phyloP scores from a whole-genome alignment of 805 yeast genomes.

The Yamadazyma sp. region DNA sequence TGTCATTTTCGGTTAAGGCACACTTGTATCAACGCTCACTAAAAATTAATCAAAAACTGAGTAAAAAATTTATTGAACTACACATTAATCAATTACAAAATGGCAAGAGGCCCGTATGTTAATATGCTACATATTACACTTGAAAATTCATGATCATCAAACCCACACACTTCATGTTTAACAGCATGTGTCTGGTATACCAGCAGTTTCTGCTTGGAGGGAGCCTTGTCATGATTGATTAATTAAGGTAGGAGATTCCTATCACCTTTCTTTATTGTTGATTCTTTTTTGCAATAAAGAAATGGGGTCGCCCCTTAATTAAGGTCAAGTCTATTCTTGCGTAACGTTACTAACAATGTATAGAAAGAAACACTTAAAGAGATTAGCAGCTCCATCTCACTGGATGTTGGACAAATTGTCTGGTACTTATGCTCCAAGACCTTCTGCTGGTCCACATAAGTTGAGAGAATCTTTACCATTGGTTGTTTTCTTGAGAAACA shows the following conservation, averaged over 20 bases:
- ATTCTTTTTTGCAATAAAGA: no score
- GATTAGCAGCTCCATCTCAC: constrained; percentile 99
- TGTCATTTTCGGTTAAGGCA: no score
- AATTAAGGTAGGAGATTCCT: constrained; percentile 13
- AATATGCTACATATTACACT: constrained; percentile 4
- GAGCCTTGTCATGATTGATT: constrained; percentile 51
- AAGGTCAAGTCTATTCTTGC: constrained; percentile 4
- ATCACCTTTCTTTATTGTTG: constrained; percentile 2
- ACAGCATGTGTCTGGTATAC: constrained; percentile 12
- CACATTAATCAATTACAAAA: constrained; percentile 22
- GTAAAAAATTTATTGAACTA: no score
- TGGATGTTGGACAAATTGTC: constrained; percentile 99
- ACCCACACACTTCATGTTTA: constrained; percentile 5
- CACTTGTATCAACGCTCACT: no score
- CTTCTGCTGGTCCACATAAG: constrained; percentile 99
- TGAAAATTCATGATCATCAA: constrained; percentile 7
- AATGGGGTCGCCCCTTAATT: constrained; percentile 7
- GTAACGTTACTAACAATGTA: constrained; percentile 7
- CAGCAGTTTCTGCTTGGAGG: constrained; percentile 34
- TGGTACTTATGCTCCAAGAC: constrained; percentile 99
- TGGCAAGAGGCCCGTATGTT: constrained; percentile 59
- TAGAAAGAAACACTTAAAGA: constrained; percentile 98
- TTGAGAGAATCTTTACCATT: constrained; percentile 97
- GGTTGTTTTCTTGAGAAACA: constrained; percentile 95
- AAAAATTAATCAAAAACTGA: no score